Base-by-base conservation (phyloP, 169 alveolate species). In the Cryptosporidium muris region DNA sequence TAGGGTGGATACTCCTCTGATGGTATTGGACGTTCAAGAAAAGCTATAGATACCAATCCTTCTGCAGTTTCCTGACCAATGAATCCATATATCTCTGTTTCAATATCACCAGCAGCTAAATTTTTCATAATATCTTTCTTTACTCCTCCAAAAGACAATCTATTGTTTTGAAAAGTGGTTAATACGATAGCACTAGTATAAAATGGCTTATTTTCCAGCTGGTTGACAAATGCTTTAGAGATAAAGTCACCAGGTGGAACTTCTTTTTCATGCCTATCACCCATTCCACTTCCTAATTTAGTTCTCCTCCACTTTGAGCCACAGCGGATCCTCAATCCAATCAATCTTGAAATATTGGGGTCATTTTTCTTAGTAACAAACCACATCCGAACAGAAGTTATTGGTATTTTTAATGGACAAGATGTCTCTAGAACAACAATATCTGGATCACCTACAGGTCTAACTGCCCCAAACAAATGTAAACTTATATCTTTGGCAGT, bases 1-100 rank as follows among this genome's bases (percentile, higher is more conserved):
- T 45, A 74, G 2, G 56, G 8, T 6, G 85, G 85, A 58, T 74
- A 74, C 38, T 60, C 85, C 9, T 74, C 45, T 2, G 51, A 14
- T 14, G 38, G 63, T 38, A 68, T 63, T 60, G 40, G 56, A 43
- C 85, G 40, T 3, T 36, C 85, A 16, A 74, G 67, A 43, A 74
- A 74, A 42, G 74, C 85, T 58, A 74, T 58, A 1, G 85, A 74
- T 25, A 74, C 85, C 54, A 74, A 7, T 42, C 85, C 85, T 60
- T 74, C 85, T 4, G 85, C 67, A 36, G 74, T 62, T 40, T 74
- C 85, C n/a, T 74, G 85, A 11, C 85, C 85, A 56, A 74, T 74
- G 25, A 74, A 74, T 11, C 85, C 85, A n/a, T 74, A 74, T 5
- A 74, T 74, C 14, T 74, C 85, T 0, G 85, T 58, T 9, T 60